Evolutionary conservation across 1,284 basidiomycete genomes (phyloP), one percentile per base, ranked within the genome.

Genomic region (Schizophyllum amplum): DNA sequence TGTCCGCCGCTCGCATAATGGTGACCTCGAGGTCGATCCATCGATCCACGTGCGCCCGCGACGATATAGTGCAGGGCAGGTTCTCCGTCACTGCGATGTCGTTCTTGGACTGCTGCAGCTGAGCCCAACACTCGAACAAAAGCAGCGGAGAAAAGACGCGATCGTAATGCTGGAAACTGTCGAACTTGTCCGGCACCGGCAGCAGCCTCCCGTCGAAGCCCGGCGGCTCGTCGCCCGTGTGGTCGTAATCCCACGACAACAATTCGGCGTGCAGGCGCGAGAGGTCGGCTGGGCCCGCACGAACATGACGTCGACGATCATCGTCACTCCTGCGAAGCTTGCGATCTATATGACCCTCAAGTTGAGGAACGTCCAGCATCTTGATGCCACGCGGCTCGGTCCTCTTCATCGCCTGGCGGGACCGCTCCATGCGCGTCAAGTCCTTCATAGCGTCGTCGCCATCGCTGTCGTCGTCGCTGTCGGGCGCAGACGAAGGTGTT

Each of bases 61-160:
- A 80, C 27, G 72, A 74, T 50, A 94, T 77, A 57, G 78, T 81
- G 69, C 79, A 81, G 21, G 79, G 74, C 57, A 1, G 72, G 70
- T 7, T 84, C 79, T 47, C 75, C 76, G 4, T 66, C 9, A 50
- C 48, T 11, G 13, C 22, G 21, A 24, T 11, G 55, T 86, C 81
- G 57, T 90, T 84, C 64, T 92, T 89, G 25, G 92, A 83, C 67
- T 92, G 82, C 33, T 76, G 67, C 57, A 98, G 80, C 66, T 98
- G 93, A 25, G 90, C 84, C 95, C 97, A 98, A 61, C 91, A 87
- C 71, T 99, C 97, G 59, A 92, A 78, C 26, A 95, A 73, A 23
- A 98, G 76, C n/a, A 99, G 77, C 1, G 97, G 94, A 63, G 93
- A 84, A 66, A 97, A 94, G 24, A 87, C 76, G 24, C 75, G 74